phyloP scores from a whole-genome alignment of 2,329 filamentous ascomycete genomes.

The Zymoseptoria passerinii region DNA sequence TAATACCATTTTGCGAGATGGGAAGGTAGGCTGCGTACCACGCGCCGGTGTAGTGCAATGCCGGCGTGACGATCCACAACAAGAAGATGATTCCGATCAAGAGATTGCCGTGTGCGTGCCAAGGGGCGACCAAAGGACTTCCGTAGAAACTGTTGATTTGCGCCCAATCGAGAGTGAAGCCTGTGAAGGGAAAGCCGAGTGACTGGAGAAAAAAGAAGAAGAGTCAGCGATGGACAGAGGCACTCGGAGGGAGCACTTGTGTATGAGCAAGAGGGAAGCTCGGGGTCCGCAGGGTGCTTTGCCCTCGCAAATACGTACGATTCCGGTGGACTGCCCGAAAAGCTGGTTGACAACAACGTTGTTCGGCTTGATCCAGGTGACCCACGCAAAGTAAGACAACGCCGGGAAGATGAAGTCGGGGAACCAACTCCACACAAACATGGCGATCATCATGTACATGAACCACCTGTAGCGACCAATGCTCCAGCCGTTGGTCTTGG shows the following conservation, averaged over 20 bases:
- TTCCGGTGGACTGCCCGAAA: conserved; percentile 20
- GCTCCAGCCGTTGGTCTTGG: conserved; percentile 60
- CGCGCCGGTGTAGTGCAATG: conserved; percentile 56
- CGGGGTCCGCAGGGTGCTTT: no score
- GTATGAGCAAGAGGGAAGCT: neutral
- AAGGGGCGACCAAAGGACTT: conserved; percentile 45
- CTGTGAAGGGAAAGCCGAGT: conserved; percentile 42
- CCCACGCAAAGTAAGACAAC: conserved; percentile 78
- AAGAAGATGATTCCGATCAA: conserved; percentile 18
- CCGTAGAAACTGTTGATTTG: conserved; percentile 73
- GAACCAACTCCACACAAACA: conserved; percentile 75
- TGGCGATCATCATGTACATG: conserved; percentile 59
- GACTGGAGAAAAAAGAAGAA: neutral
- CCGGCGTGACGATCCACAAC: conserved; percentile 18
- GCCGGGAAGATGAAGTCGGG: conserved; percentile 72
- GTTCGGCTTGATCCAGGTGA: conserved; percentile 81
- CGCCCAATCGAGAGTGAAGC: conserved; percentile 83
- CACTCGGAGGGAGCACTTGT: neutral
- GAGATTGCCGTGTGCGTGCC: conserved; percentile 29
- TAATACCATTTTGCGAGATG: conserved; percentile 61
- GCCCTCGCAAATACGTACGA: neutral
- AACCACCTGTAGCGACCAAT: conserved; percentile 82
- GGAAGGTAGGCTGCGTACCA: conserved; percentile 80
- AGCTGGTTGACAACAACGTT: conserved; percentile 57
- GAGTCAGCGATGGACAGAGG: neutral